Evolutionary conservation across 2,329 filamentous ascomycete genomes (phyloP), one percentile per base, ranked within the genome.

Genomic region (Aspergillus latus): DNA sequence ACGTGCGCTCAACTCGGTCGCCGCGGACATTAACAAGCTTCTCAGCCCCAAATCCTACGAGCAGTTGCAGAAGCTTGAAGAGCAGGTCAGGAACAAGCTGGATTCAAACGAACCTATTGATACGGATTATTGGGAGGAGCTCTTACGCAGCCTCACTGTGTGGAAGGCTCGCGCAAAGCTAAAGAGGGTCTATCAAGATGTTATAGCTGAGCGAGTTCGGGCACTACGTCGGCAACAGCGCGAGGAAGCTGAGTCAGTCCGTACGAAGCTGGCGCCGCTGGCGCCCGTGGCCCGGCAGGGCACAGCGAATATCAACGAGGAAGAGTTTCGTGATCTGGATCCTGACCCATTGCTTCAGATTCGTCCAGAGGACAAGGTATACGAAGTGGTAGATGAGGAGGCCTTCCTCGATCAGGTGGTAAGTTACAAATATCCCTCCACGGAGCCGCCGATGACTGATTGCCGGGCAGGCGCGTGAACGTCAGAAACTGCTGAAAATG

Each of bases 51-150:
- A 99, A 76, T 85, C 87, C 13, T 86, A 90, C 66, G 88, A 91
- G 66, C 90, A 97, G 72, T 80, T 99, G n/a, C 88, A 92, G 69
- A 84, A 84, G 15, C 80, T 99, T 48, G 93, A 99, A 74, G 84
- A 81, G 61, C 92, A 97, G 76, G 94, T 99, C 72, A 86, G 86
- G 70, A 80, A 82, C 13, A 99, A 99, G 77, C 78, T 99, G 47
- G 82, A 87, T 51, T 95, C 91, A 6, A 88, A 96, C 69, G 92
- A 97, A 68, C 87, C 90, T 8, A 93, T 99, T 63, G 94, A 99
- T 73, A 91, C 89, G 2, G 94, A 99, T 74, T 99, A 97, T 72
- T 99, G 94, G 94, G 91, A 96, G 70, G 90, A 96, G 70, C 80
- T 99, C 13, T 80, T 99, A 59, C 87, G 87, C 63, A 95, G 88